phyloP scores from a whole-genome alignment of 352 stramenopile genomes.

The Blastocystis sp. region DNA sequence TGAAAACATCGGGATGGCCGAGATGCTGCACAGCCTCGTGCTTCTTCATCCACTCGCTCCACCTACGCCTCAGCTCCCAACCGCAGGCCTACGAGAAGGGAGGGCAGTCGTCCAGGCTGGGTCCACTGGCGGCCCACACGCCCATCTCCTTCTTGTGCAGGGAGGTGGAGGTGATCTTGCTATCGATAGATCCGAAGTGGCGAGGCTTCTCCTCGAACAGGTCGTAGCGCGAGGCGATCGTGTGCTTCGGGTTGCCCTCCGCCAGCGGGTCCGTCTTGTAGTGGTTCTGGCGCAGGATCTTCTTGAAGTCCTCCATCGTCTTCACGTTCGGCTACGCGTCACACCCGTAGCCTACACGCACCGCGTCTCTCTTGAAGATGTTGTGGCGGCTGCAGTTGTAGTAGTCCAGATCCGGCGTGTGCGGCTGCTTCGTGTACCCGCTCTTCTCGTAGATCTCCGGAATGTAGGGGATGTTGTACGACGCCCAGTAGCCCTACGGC shows the following conservation, averaged over 20 bases:
- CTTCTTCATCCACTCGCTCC: constrained; percentile 74
- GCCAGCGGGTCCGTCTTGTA: constrained; percentile 76
- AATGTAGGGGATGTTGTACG: constrained; percentile 83
- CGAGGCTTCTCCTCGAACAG: constrained; percentile 74
- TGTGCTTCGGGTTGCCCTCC: constrained; percentile 73
- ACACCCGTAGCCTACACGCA: constrained; percentile 73
- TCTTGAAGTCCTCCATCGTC: constrained; percentile 76
- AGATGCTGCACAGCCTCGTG: constrained; percentile 53
- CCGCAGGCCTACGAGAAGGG: constrained; percentile 73
- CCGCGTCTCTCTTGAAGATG: constrained; percentile 56
- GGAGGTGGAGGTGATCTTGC: constrained; percentile 77
- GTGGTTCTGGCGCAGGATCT: constrained; percentile 78
- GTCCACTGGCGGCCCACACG: constrained; percentile 77
- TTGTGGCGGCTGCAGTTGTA: constrained; percentile 70
- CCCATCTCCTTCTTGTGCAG: constrained; percentile 72
- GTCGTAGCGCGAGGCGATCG: constrained; percentile 78
- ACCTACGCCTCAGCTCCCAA: background rate
- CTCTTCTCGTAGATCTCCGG: constrained; percentile 75
- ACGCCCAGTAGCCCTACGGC: constrained; percentile 77
- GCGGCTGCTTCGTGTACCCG: constrained; percentile 74
- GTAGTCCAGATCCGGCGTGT: constrained; percentile 38
- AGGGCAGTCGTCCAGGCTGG: constrained; percentile 75
- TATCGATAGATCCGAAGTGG: constrained; percentile 77
- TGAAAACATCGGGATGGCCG: constrained; percentile 60
- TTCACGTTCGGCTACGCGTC: constrained; percentile 75